Evolutionary conservation across 805 yeast species (phyloP).

Genomic region (Cyberlindnera nakhonratchasimensis): DNA sequence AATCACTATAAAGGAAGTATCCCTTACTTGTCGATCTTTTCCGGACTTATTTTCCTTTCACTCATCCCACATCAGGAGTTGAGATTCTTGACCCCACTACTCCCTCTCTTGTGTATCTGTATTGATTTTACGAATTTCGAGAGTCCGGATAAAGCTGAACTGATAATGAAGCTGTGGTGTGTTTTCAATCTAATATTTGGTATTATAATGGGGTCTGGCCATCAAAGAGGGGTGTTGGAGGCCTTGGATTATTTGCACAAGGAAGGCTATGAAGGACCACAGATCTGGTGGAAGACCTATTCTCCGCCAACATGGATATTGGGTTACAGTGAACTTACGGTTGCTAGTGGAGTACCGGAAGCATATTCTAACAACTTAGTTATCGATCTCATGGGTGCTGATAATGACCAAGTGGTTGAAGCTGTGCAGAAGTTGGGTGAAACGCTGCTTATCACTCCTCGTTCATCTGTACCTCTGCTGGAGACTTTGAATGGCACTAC

Average conservation of each 20-base stretch:
- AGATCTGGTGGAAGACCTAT: constrained; percentile 92
- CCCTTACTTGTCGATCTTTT: constrained; percentile 55
- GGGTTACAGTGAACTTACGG: constrained; percentile 23
- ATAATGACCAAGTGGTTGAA: constrained; percentile 25
- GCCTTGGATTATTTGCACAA: constrained; percentile 45
- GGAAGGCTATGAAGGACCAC: constrained; percentile 33
- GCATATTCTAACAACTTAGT: constrained; percentile 21
- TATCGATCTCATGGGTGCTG: constrained; percentile 47
- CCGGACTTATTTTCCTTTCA: constrained; percentile 65
- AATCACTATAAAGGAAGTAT: constrained; percentile 39
- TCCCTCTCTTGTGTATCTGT: constrained; percentile 66
- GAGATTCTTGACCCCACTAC: constrained; percentile 76
- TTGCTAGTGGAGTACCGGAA: constrained; percentile 9
- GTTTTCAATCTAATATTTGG: constrained; percentile 59
- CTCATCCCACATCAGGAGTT: constrained; percentile 88
- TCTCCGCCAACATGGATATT: constrained; percentile 90
- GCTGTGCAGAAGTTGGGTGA: constrained; percentile 22
- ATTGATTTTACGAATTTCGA: constrained; percentile 40
- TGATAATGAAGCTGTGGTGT: constrained; percentile 46
- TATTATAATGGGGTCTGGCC: constrained; percentile 71
- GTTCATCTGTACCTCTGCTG: constrained; percentile 24
- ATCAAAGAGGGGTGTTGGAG: constrained; percentile 87
- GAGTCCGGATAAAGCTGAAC: constrained; percentile 16
- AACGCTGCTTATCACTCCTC: constrained; percentile 22
- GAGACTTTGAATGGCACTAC: constrained; percentile 16